Percentiles rank a stretch among this genome's conserved stretches.
Evolutionary conservation across 768 basidiomycete species (phyloP).

Genomic region (Termitomyces sp.): DNA sequence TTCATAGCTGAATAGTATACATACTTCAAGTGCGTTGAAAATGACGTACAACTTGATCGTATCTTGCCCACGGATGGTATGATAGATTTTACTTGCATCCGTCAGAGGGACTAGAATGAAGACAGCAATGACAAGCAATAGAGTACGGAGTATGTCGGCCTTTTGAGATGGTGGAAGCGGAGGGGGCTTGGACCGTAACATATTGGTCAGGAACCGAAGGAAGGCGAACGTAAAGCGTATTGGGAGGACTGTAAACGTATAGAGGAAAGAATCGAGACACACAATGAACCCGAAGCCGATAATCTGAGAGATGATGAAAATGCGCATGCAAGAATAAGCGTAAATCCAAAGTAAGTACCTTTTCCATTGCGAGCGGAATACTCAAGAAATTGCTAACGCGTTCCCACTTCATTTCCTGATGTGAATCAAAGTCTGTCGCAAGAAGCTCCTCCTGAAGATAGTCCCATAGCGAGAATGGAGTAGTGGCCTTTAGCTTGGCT

Average conservation of each 20-base stretch:
- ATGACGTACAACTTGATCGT: conserved; percentile 99
- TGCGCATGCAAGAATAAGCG: neutral
- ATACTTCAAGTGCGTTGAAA: conserved; percentile 95
- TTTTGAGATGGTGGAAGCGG: conserved; percentile 84
- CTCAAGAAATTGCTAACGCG: conserved; percentile 92
- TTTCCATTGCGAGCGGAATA: conserved; percentile 91
- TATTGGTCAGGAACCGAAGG: conserved; percentile 46
- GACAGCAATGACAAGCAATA: conserved; percentile 72
- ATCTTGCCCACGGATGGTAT: conserved; percentile 95
- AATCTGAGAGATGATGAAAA: conserved; percentile 43
- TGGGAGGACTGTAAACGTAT: conserved; percentile 96
- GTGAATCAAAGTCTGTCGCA: conserved; percentile 91
- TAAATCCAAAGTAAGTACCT: conserved; percentile 45
- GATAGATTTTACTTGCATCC: conserved; percentile 97
- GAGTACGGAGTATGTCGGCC: conserved; percentile 81
- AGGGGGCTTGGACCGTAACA: conserved; percentile 42
- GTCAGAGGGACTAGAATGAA: conserved; percentile 75
- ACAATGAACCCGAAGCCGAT: conserved; percentile 89
- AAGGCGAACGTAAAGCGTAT: conserved; percentile 74
- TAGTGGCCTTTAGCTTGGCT: conserved; percentile 15
- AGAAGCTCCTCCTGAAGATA: conserved; percentile 85
- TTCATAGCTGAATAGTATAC: conserved; percentile 16
- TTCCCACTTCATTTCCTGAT: conserved; percentile 94
- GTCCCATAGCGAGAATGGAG: conserved; percentile 85
- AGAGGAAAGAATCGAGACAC: conserved; percentile 95